Conservation (phyloP, 2,329 filamentous ascomycete species). For the Cladosporium cucumerinum region DNA sequence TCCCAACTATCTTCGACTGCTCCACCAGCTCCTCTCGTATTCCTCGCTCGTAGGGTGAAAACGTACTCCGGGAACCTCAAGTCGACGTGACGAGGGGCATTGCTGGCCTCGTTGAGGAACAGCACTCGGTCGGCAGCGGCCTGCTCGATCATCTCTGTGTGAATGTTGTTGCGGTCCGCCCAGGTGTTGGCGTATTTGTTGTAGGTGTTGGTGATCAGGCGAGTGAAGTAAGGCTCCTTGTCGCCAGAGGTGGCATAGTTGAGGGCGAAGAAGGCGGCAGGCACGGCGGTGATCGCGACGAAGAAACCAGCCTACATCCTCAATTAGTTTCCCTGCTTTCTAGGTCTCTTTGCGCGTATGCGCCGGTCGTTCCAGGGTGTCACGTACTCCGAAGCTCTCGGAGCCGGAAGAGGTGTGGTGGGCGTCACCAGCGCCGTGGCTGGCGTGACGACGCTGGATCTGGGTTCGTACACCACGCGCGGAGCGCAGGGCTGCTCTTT, state of each 20-base stretch:
- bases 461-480: slow-evolving; percentile 37
- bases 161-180: slow-evolving; percentile 57
- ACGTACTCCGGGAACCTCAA: slow-evolving; percentile 65
- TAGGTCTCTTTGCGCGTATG: neutral
- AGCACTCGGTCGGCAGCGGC: slow-evolving; percentile 61
- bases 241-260: slow-evolving; percentile 41
- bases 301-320: slow-evolving; percentile 46
- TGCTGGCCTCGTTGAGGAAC: slow-evolving; percentile 49
- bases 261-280: slow-evolving; percentile 41
- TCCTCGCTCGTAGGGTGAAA: neutral
- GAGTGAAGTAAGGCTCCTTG: slow-evolving; percentile 43
- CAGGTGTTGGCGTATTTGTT: slow-evolving; percentile 52
- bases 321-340: neutral
- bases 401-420: slow-evolving; percentile 31
- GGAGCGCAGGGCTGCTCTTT: slow-evolving; percentile 42
- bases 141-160: slow-evolving; percentile 60
- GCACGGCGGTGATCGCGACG: slow-evolving; percentile 45
- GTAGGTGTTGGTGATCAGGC: slow-evolving; percentile 57
- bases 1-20: neutral
- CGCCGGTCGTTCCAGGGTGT: slow-evolving; percentile 18
- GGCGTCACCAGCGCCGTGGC: slow-evolving; percentile 36
- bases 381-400: slow-evolving; percentile 53
- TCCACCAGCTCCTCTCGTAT: neutral
- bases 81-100: slow-evolving; percentile 47
- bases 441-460: slow-evolving; percentile 40